A percentile compares a stretch with the other conserved stretches of the same genome.
Evolutionary conservation across 129 eudicot species (phyloP).

Genomic region (Artemisia argyi): DNA sequence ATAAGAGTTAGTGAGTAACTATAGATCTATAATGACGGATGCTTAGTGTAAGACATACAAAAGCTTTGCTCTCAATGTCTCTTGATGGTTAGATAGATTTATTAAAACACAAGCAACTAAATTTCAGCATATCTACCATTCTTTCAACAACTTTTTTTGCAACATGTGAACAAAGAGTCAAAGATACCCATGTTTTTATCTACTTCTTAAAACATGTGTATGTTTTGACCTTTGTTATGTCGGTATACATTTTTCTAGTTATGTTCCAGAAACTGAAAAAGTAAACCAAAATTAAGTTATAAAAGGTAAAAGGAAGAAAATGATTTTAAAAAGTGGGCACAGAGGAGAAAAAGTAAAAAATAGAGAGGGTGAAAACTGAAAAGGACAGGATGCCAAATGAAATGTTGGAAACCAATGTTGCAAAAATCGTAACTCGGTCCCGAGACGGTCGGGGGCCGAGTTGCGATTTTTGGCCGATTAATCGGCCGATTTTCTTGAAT

Average conservation of each 20-base stretch:
- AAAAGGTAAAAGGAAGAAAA: conserved; percentile 21
- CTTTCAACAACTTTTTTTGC: not conserved
- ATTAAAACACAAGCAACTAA: conserved; percentile 1
- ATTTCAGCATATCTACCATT: not conserved
- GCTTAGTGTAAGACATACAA: not conserved
- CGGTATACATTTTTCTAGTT: not conserved
- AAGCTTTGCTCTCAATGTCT: not conserved
- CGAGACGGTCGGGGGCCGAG: no score
- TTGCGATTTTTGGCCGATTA: no score
- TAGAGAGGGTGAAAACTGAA: conserved; percentile 32
- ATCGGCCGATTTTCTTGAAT: no score
- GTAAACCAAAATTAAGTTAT: conserved; percentile 11
- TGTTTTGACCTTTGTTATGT: not conserved
- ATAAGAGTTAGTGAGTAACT: no score
- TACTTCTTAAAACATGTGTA: not conserved
- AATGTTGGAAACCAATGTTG: conserved; percentile 28
- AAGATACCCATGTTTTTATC: not conserved
- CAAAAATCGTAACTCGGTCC: no score
- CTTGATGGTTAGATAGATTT: not conserved
- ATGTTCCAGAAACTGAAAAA: not conserved
- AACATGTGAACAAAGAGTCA: no score
- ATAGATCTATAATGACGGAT: no score
- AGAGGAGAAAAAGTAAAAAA: conserved; percentile 17
- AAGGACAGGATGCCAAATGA: conserved; percentile 34
- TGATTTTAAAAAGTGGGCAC: conserved; percentile 24